These are phyloP conservation scores for Echeveria elegans DNA, from an alignment of 164 flowering plant genomes.

Conservation along the genomic window DNA sequence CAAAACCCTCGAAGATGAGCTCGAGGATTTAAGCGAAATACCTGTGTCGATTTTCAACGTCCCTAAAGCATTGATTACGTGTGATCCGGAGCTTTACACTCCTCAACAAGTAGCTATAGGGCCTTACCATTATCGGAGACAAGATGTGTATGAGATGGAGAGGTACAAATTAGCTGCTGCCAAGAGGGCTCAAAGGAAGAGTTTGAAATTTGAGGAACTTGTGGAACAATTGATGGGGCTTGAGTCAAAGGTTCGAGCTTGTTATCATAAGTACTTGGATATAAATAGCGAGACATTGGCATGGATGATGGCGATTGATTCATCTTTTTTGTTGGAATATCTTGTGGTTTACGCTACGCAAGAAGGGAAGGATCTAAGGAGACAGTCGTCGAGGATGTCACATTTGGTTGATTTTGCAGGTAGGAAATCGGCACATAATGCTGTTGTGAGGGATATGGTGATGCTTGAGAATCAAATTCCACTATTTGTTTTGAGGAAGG, in stretches of 20 bases:
- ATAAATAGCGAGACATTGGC: constrained; percentile 29
- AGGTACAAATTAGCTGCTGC: constrained; percentile 37
- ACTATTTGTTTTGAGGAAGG: constrained; percentile 23
- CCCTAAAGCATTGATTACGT: constrained; percentile 28
- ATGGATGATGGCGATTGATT: constrained; percentile 57
- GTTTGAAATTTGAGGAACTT: constrained; percentile 18
- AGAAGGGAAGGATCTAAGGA: constrained; percentile 14
- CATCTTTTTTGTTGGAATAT: constrained; percentile 36
- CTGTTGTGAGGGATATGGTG: constrained; percentile 34
- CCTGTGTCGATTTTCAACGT: constrained; percentile 40
- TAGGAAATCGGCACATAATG: constrained; percentile 26
- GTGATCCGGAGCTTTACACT: constrained; percentile 27
- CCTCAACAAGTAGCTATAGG: constrained; percentile 49
- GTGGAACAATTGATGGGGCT: constrained; percentile 21
- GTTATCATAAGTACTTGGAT: constrained; percentile 34
- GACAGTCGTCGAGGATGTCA: constrained; percentile 26
- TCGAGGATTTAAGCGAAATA: constrained; percentile 25
- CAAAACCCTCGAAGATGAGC: constrained; percentile 33
- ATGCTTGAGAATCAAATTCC: constrained; percentile 62
- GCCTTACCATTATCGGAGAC: constrained; percentile 36
- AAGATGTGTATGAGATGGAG: constrained; percentile 41
- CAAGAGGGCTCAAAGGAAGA: constrained; percentile 18
- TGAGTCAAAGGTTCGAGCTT: constrained; percentile 27
- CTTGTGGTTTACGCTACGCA: constrained; percentile 20
- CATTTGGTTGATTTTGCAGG: constrained; percentile 25